These are phyloP conservation scores for Nematocida sp. DNA, from an alignment of 371 early-diverging fungal genomes.

Conservation along the genomic window DNA sequence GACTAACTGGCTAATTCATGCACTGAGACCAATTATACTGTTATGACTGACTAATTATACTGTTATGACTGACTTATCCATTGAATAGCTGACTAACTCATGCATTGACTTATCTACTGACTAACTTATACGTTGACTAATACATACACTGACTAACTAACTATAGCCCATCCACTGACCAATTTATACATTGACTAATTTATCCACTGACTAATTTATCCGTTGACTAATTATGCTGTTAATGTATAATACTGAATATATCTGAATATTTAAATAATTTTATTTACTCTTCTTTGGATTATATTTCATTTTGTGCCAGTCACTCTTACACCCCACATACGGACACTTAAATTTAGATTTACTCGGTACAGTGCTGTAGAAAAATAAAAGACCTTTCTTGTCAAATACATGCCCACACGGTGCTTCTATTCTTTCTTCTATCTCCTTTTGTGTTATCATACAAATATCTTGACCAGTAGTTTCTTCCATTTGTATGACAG, in stretches of 20 bases:
- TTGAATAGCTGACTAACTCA: too few species aligned
- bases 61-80: too few species aligned
- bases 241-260: background rate
- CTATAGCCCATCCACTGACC: too few species aligned
- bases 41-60: too few species aligned
- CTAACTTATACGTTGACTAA: too few species aligned
- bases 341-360: conserved; percentile 29
- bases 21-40: too few species aligned
- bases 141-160: too few species aligned
- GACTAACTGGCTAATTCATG: too few species aligned
- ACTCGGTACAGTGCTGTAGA: background rate
- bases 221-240: background rate
- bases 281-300: conserved; percentile 12
- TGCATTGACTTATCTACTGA: too few species aligned
- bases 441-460: conserved; percentile 65
- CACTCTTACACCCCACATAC: conserved; percentile 38
- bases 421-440: conserved; percentile 55
- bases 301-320: conserved; percentile 27
- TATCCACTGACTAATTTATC: too few species aligned
- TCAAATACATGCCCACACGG: conserved; percentile 70
- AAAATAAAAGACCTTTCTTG: conserved; percentile 39
- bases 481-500: conserved; percentile 35
- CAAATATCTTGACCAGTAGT: conserved; percentile 53
- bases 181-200: too few species aligned
- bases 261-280: background rate